These are phyloP conservation scores for Stygiomarasmius scandens DNA, from an alignment of 1,284 basidiomycete genomes.

Conservation along the genomic window DNA sequence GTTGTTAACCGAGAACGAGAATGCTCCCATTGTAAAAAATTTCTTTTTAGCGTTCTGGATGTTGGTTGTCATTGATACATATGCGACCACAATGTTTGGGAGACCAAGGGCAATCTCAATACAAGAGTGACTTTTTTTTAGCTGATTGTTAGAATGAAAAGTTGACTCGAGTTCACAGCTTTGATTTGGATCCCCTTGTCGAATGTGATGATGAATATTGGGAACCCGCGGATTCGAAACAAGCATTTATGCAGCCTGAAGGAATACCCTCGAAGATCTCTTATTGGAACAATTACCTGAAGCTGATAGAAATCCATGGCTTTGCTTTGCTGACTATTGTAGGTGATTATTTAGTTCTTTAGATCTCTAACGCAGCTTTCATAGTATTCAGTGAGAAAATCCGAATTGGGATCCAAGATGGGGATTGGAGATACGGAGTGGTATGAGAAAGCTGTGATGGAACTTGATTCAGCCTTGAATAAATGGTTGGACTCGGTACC, in stretches of 20 bases:
- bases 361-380: neutral
- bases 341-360: neutral
- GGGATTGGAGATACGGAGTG: slow-evolving; percentile 50
- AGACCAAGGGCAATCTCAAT: slow-evolving; percentile 11
- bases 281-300: slow-evolving; percentile 13
- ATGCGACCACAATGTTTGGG: slow-evolving; percentile 13
- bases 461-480: slow-evolving; percentile 76
- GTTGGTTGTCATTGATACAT: slow-evolving; percentile 12
- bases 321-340: slow-evolving; percentile 16
- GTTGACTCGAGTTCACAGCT: neutral
- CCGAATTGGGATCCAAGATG: slow-evolving; percentile 42
- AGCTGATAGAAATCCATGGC: slow-evolving; percentile 15
- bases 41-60: too few relatives aligned
- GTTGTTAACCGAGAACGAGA: too few relatives aligned
- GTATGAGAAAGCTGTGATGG: slow-evolving; percentile 72
- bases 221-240: slow-evolving; percentile 1
- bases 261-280: slow-evolving; percentile 2
- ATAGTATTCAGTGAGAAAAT: slow-evolving; percentile 78
- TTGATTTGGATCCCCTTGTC: slow-evolving; percentile 14
- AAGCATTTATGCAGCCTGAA: slow-evolving; percentile 6
- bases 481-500: slow-evolving; percentile 63
- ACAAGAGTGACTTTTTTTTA: slow-evolving; percentile 13
- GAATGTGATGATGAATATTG: slow-evolving; percentile 15
- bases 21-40: too few relatives aligned
- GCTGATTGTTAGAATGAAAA: neutral